Conservation (phyloP, 208 protist species). For the Acanthamoeba royreba region DNA sequence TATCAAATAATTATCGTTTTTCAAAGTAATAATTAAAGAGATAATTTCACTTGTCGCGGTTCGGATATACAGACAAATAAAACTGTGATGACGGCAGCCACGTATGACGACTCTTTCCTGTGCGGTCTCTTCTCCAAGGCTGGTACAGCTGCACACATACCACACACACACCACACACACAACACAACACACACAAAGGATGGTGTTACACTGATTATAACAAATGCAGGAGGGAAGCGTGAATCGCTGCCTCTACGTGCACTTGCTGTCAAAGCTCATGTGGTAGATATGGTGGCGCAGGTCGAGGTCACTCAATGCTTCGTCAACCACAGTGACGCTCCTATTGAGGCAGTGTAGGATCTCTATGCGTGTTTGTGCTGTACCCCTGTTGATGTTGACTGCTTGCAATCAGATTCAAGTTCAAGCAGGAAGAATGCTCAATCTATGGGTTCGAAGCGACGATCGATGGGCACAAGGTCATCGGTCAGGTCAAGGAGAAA, state of each 20-base stretch:
- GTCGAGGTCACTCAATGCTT: background rate
- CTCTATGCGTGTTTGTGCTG: too few species aligned
- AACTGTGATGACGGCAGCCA: too few species aligned
- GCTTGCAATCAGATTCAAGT: background rate
- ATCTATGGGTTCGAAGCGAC: constrained; percentile 19
- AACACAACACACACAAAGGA: too few species aligned
- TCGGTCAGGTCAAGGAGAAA: constrained; percentile 23
- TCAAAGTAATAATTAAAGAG: too few species aligned
- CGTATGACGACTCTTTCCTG: too few species aligned
- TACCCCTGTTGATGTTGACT: too few species aligned
- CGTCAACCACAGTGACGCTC: background rate
- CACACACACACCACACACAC: too few species aligned
- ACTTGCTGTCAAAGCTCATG: background rate
- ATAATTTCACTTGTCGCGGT: too few species aligned
- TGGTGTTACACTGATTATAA: too few species aligned
- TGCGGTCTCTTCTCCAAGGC: background rate
- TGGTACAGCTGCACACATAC: background rate
- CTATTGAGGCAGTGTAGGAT: background rate
- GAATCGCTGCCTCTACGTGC: background rate
- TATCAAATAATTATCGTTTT: too few species aligned
- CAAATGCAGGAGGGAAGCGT: too few species aligned
- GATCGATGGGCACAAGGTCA: background rate
- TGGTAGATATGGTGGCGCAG: background rate
- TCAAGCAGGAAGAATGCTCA: background rate
- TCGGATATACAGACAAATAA: too few species aligned